These are phyloP conservation scores for Magnolia changhungtana DNA, from an alignment of 164 flowering plant genomes.

Conservation along the genomic window DNA sequence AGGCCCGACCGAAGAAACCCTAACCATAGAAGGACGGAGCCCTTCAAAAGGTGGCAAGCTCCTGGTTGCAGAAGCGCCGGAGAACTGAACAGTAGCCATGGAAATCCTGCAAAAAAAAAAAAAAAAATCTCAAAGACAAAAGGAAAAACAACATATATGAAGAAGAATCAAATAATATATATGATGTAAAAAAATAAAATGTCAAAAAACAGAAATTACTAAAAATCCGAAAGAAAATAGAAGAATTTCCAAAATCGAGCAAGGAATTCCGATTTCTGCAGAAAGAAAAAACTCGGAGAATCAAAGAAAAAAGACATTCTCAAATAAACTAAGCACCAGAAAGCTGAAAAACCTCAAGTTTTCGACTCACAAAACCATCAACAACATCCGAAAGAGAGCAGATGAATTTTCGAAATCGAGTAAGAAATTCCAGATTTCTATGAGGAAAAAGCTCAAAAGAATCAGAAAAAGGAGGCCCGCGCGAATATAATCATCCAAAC, in stretches of 20 bases:
- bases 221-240: background rate
- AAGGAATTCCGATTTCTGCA: background rate
- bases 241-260: background rate
- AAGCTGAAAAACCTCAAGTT: no score
- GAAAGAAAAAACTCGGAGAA: no score
- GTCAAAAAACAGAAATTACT: no score
- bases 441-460: background rate
- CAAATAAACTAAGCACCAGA: no score
- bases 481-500: background rate
- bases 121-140: background rate
- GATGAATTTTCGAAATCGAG: no score
- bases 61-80: constrained; percentile 32
- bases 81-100: constrained; percentile 57
- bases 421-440: no score
- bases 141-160: background rate
- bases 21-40: constrained; percentile 29
- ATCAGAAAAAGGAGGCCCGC: background rate
- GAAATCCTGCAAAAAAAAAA: background rate
- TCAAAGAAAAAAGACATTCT: no score
- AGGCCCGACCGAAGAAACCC: constrained; percentile 8
- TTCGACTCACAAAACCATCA: no score
- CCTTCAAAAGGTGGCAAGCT: constrained; percentile 53
- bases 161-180: background rate
- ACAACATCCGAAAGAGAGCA: no score
- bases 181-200: no score